Evolutionary conservation across 495 filamentous ascomycete species (phyloP).

Genomic region (Daldinia bambusicola): DNA sequence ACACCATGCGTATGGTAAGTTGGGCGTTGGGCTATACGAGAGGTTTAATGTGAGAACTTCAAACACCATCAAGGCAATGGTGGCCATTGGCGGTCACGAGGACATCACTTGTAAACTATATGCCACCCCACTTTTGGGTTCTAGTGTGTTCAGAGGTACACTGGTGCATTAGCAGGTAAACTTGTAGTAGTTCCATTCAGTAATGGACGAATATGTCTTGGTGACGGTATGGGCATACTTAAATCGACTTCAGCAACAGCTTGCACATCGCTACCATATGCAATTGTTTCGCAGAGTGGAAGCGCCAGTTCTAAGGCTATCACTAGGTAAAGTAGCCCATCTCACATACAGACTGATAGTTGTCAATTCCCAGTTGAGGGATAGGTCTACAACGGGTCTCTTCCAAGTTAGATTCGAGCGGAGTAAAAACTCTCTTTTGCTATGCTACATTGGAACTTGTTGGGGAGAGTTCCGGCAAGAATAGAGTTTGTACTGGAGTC

Average conservation of each 20-base stretch:
- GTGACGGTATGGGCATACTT: background rate
- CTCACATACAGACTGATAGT: background rate
- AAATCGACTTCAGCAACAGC: background rate
- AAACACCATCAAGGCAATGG: slow-evolving; percentile 14
- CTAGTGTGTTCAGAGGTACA: background rate
- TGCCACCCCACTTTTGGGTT: background rate
- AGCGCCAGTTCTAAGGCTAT: background rate
- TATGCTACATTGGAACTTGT: background rate
- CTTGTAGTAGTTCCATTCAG: background rate
- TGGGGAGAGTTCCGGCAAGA: slow-evolving; percentile 1
- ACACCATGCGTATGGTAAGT: background rate
- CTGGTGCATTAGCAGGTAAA: background rate
- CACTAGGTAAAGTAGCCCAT: too few species aligned
- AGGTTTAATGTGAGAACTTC: slow-evolving; percentile 10
- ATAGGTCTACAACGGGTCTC: slow-evolving; percentile 8
- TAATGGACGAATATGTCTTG: background rate
- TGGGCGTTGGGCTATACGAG: background rate
- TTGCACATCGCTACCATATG: too few species aligned
- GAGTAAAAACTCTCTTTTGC: slow-evolving; percentile 10
- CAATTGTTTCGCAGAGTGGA: background rate
- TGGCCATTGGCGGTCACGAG: slow-evolving; percentile 12
- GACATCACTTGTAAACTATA: background rate
- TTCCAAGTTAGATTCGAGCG: background rate
- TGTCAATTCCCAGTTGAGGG: background rate
- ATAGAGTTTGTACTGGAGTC: background rate